phyloP scores from a whole-genome alignment of 169 alveolate genomes.

The Plasmodium blacklocki region DNA sequence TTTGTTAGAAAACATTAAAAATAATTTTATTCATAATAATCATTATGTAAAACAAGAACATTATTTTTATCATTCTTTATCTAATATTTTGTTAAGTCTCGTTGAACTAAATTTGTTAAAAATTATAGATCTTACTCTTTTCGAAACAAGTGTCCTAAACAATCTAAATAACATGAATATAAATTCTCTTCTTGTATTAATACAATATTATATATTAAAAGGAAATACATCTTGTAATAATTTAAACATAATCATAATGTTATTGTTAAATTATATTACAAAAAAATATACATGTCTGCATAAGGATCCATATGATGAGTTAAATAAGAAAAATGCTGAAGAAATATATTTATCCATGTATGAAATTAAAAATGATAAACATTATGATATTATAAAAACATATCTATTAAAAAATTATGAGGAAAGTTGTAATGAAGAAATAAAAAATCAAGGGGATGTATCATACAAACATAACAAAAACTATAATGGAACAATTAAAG shows the following conservation, averaged over 20 bases:
- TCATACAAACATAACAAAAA: neutral
- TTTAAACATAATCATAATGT: slow-evolving; percentile 10
- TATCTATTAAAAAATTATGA: slow-evolving; percentile 10
- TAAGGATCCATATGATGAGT: neutral
- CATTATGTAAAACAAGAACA: slow-evolving; percentile 13
- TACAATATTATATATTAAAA: slow-evolving; percentile 50
- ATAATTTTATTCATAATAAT: slow-evolving; percentile 16
- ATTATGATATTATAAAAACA: slow-evolving; percentile 21
- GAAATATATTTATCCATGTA: neutral
- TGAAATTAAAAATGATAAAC: slow-evolving; percentile 27
- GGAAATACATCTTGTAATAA: slow-evolving; percentile 5
- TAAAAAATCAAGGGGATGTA: neutral
- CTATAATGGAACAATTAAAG: neutral
- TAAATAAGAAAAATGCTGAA: neutral
- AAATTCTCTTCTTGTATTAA: slow-evolving; percentile 25
- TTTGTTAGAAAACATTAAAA: slow-evolving; percentile 49
- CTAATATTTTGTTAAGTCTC: slow-evolving; percentile 29
- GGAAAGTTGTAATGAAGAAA: neutral
- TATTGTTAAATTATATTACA: slow-evolving; percentile 26
- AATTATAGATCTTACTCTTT: slow-evolving; percentile 17
- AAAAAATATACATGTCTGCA: slow-evolving; percentile 18
- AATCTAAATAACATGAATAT: slow-evolving; percentile 24
- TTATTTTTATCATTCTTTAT: slow-evolving; percentile 28
- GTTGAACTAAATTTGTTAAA: slow-evolving; percentile 35
- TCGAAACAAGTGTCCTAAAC: slow-evolving; percentile 37